phyloP scores from a whole-genome alignment of 176 grass and related monocot genomes.

The Phoenix roebelenii region DNA sequence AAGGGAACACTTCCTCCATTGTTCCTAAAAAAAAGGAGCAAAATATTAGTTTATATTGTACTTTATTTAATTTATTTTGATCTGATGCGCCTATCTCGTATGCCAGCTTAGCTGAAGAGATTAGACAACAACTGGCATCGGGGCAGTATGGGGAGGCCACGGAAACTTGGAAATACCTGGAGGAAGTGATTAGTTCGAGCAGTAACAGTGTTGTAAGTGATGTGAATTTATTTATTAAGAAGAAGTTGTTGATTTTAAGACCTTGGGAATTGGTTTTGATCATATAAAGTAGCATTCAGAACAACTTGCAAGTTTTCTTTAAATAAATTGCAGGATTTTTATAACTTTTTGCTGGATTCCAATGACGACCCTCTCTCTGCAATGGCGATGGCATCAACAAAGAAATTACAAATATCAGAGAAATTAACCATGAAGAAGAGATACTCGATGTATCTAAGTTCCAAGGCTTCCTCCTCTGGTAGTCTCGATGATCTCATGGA shows the following conservation, averaged over 20 bases:
- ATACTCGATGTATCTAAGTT: constrained; percentile 41
- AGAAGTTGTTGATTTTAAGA: too few species aligned
- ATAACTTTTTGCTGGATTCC: constrained; percentile 70
- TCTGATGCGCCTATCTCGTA: too few species aligned
- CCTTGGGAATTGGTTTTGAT: too few species aligned
- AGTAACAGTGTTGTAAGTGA: constrained; percentile 48
- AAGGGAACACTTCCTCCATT: too few species aligned
- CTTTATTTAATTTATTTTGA: neutral
- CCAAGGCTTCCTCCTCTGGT: constrained; percentile 22
- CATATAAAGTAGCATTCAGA: too few species aligned
- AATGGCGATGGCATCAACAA: neutral
- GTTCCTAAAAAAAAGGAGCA: too few species aligned
- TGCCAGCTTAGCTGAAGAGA: constrained; percentile 37
- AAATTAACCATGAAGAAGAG: constrained; percentile 20
- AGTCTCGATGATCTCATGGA: constrained; percentile 43
- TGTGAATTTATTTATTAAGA: neutral
- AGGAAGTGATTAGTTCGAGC: constrained; percentile 19
- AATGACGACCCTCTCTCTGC: neutral
- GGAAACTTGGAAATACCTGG: constrained; percentile 40
- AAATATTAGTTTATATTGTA: too few species aligned
- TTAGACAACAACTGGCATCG: constrained; percentile 34
- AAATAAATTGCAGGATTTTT: constrained; percentile 49
- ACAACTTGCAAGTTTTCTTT: too few species aligned
- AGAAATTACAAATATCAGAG: neutral
- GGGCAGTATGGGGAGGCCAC: constrained; percentile 34